A percentile compares a stretch with the other conserved stretches of the same genome.
Conservation (phyloP, 2,329 filamentous ascomycete genomes). For the Cryphonectria carpinicola region DNA sequence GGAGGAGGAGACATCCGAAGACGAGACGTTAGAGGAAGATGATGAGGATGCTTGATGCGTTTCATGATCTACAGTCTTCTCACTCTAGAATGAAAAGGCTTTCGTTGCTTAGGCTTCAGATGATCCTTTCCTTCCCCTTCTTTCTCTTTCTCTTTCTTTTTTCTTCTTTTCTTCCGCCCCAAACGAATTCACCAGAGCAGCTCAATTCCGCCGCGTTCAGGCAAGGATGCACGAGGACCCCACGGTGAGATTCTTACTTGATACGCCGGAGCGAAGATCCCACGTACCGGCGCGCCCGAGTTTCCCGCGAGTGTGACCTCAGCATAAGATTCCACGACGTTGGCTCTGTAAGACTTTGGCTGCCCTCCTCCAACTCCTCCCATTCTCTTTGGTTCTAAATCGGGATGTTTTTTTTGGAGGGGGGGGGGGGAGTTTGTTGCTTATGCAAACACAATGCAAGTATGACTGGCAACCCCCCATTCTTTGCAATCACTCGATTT, state of each 20-base stretch:
- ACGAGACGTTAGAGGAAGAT: background rate
- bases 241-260: conserved; percentile 7
- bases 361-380: conserved; percentile 7
- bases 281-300: conserved; percentile 8
- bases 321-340: conserved; percentile 1
- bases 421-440: background rate
- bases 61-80: background rate
- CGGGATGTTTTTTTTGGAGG: background rate
- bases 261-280: background rate
- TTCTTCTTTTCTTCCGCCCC: background rate
- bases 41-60: background rate
- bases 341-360: conserved; percentile 9
- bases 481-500: background rate
- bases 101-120: background rate
- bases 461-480: background rate
- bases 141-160: background rate
- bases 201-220: background rate
- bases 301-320: background rate
- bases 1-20: background rate
- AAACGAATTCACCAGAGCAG: background rate
- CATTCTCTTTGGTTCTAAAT: conserved; percentile 8
- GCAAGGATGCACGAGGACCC: background rate
- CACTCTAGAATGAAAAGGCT: background rate
- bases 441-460: background rate
- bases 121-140: background rate